Evolutionary conservation across 2,329 filamentous ascomycete genomes (phyloP).

Genomic region (Colletotrichum lindemuthianum): DNA sequence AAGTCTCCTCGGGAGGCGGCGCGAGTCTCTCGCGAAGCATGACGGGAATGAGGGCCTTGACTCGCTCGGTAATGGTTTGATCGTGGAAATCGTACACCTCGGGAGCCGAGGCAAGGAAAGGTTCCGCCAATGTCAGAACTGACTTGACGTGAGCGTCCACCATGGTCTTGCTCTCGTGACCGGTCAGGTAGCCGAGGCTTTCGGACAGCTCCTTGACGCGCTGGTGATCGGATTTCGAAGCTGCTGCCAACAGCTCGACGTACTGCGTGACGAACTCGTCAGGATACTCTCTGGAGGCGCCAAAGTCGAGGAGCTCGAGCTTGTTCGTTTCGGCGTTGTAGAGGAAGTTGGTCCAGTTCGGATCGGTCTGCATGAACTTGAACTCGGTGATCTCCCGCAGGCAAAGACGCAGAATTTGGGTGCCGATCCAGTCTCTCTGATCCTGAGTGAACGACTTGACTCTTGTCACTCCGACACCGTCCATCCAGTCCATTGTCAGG

Average conservation of each 20-base stretch:
- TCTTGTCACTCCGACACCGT: conserved; percentile 86
- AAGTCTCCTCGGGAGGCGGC: conserved; percentile 96
- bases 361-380: conserved; percentile 98
- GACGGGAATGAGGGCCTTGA: conserved; percentile 86
- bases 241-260: conserved; percentile 81
- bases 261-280: conserved; percentile 83
- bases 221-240: conserved; percentile 74
- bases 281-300: conserved; percentile 88
- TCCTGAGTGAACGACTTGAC: conserved; percentile 78
- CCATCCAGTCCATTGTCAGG: conserved; percentile 92
- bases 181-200: conserved; percentile 89
- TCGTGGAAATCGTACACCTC: conserved; percentile 91
- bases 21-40: conserved; percentile 92
- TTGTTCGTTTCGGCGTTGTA: conserved; percentile 79
- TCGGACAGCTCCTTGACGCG: conserved; percentile 75
- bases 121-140: conserved; percentile 90
- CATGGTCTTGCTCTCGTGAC: conserved; percentile 87
- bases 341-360: conserved; percentile 99
- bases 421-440: conserved; percentile 95
- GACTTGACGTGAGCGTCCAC: conserved; percentile 89
- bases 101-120: conserved; percentile 80
- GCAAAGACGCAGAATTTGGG: conserved; percentile 90
- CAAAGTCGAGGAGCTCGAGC: conserved; percentile 95
- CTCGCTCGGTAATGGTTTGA: conserved; percentile 96
- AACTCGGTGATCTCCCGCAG: conserved; percentile 94